Conservation (phyloP, 2,329 filamentous ascomycete genomes). For the Cladosporium sp. region DNA sequence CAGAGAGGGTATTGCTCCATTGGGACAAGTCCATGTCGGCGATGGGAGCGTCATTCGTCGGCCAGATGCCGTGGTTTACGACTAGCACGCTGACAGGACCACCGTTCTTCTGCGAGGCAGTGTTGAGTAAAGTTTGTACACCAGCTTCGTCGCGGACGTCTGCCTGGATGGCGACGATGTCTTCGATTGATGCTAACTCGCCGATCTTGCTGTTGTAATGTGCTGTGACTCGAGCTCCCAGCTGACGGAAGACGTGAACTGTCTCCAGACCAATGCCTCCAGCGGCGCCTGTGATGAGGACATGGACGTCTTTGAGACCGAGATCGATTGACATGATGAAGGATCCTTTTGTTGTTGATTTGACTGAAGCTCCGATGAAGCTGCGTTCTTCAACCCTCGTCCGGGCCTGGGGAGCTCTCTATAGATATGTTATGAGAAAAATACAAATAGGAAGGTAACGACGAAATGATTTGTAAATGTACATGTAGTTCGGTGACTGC, state of each 20-base stretch:
- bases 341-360: not conserved
- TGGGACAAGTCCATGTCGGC: conserved; percentile 27
- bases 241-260: conserved; percentile 26
- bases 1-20: conserved; percentile 27
- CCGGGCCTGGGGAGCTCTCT: no score
- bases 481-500: not conserved
- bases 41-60: conserved; percentile 21
- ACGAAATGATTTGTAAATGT: not conserved
- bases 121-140: conserved; percentile 26
- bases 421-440: no score
- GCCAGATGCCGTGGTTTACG: conserved; percentile 36
- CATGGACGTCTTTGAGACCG: conserved; percentile 28
- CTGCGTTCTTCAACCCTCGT: not conserved
- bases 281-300: conserved; percentile 33
- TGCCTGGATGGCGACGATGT: conserved; percentile 24
- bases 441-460: not conserved
- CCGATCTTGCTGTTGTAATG: conserved; percentile 33
- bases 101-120: conserved; percentile 32
- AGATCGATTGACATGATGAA: conserved; percentile 28
- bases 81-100: conserved; percentile 36
- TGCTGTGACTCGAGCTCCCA: conserved; percentile 38
- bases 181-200: conserved; percentile 29
- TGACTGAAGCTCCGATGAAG: not conserved
- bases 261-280: conserved; percentile 29
- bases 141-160: conserved; percentile 33